These are phyloP conservation scores for Galerina sulciceps DNA, from an alignment of 768 basidiomycete species.

Conservation along the genomic window DNA sequence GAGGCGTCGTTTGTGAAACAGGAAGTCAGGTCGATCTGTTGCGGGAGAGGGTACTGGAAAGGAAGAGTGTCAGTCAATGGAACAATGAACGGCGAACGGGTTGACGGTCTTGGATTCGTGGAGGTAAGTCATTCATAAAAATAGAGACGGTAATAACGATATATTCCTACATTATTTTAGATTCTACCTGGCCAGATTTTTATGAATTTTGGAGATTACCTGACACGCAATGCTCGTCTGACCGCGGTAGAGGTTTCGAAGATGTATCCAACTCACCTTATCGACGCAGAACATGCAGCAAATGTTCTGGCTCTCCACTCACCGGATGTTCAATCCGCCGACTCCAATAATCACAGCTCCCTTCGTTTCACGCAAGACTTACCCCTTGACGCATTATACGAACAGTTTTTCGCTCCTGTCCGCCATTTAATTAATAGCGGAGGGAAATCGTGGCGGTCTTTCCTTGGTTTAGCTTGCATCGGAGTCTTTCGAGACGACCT, in stretches of 20 bases:
- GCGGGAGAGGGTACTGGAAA: background rate
- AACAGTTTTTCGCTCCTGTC: background rate
- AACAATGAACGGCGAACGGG: background rate
- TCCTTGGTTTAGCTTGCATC: background rate
- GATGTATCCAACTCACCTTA: background rate
- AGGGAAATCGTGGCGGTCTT: background rate
- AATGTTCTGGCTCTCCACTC: background rate
- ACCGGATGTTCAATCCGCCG: background rate
- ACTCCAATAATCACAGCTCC: background rate
- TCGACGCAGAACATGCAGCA: slow-evolving; percentile 1
- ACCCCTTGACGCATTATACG: background rate
- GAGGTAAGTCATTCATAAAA: background rate
- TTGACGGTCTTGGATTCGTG: background rate
- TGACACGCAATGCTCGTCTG: background rate
- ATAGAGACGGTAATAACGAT: too few relatives aligned
- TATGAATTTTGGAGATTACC: background rate
- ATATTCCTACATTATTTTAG: too few relatives aligned
- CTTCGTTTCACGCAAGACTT: background rate
- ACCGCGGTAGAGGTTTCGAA: background rate
- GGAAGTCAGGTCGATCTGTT: background rate
- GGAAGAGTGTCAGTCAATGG: background rate
- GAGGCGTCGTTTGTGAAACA: background rate
- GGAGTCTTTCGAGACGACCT: background rate
- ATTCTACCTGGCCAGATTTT: background rate
- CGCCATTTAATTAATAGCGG: background rate